phyloP scores from a whole-genome alignment of 2,329 filamentous ascomycete genomes.

The Zelopaecilomyces penicillatus region DNA sequence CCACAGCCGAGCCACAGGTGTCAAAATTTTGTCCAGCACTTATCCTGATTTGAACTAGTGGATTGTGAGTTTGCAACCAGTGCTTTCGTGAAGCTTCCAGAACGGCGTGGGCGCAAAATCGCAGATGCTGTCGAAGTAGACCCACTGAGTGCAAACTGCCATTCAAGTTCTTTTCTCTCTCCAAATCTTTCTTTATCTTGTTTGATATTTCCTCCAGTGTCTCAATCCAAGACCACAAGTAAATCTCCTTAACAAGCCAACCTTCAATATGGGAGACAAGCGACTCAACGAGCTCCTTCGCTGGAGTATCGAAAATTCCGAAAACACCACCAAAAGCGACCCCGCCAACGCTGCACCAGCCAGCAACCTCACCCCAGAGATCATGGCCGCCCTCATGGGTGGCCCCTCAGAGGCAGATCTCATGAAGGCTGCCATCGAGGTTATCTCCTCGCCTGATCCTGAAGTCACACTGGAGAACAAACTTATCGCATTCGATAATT shows the following conservation, averaged over 20 bases:
- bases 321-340: conserved; percentile 21
- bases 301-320: conserved; percentile 57
- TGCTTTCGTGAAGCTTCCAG: conserved; percentile 34
- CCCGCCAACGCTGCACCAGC: conserved; percentile 20
- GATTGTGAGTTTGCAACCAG: too few species aligned
- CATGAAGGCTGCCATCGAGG: conserved; percentile 77
- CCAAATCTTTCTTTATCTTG: too few species aligned
- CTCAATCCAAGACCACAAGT: background rate
- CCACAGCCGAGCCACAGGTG: too few species aligned
- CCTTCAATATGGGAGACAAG: conserved; percentile 29
- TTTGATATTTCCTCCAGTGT: too few species aligned
- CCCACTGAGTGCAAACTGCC: background rate
- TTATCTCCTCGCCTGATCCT: conserved; percentile 49
- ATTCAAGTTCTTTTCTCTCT: too few species aligned
- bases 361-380: conserved; percentile 54
- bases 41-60: conserved; percentile 17
- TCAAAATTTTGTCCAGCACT: conserved; percentile 12
- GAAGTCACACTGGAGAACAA: conserved; percentile 65
- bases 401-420: conserved; percentile 84
- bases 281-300: conserved; percentile 68
- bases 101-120: conserved; percentile 19
- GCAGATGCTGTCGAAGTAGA: background rate
- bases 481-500: conserved; percentile 83
- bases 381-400: conserved; percentile 69
- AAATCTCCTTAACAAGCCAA: background rate